Evolutionary conservation across 768 basidiomycete species (phyloP), one percentile per base, ranked within the genome.

Genomic region (Boletus subparvulus): DNA sequence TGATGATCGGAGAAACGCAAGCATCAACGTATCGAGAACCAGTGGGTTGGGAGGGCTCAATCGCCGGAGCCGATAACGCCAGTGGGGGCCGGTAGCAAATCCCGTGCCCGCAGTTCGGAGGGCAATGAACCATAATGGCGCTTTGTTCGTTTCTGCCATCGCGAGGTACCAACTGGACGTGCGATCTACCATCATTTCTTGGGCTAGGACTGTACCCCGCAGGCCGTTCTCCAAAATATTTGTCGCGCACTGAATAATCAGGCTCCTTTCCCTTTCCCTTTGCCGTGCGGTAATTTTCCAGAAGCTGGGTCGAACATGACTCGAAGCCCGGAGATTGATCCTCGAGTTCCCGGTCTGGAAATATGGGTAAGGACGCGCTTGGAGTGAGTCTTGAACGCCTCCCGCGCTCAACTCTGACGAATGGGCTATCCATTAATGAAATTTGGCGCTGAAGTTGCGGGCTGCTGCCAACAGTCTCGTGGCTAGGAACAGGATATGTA

Each of bases 1-100:
- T 10, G 50, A 63, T 50, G 16, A 67, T 70, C 1, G 69, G 69
- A 32, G 69, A 70, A 47, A 70, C 69, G 42, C 53, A 58, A 35
- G 59, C 62, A 47, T 70, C 69, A n/a, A 58, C 65, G 24, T 72
- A 69, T 61, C 45, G 65, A 37, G 61, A 4, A 37, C 40, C n/a
- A 26, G 40, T 19, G 17, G 30, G 24, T 47, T 12, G 35, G 24
- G 47, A 19, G 30, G 42, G n/a, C 10, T 55, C 35, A 2, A 47
- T 40, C 26, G 7, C 24, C 21, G 47, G 33, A 40, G 21, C 24
- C 7, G 52, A 52, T 6, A n/a, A 32, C 30, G 24, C 16, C 11
- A 21, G 3, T 6, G 33, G 21, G 35, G 28, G 19, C 36, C 17
- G 11, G 47, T 49, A 42, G 21, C 63, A 65, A 58, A 49, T 50